phyloP scores from a whole-genome alignment of 176 grass and related monocot species.

The Melocanna baccifera region DNA sequence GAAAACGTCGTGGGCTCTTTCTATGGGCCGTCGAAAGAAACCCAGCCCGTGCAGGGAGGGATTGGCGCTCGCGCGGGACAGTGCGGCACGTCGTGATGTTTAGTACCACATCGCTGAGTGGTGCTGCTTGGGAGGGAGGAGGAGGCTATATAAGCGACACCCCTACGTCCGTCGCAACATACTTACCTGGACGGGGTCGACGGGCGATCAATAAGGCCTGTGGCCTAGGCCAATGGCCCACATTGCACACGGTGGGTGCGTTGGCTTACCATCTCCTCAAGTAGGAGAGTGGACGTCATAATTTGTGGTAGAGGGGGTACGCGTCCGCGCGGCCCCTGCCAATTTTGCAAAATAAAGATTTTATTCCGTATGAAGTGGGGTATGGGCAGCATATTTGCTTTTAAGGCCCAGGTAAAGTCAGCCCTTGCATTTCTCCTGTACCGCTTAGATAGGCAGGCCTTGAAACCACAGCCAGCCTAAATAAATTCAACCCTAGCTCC shows the following conservation, averaged over 20 bases:
- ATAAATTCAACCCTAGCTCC: too few relatives aligned
- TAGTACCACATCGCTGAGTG: slow-evolving; percentile 24
- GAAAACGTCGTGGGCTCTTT: not conserved
- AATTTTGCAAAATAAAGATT: not conserved
- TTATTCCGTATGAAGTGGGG: too few relatives aligned
- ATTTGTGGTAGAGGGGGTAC: slow-evolving; percentile 73
- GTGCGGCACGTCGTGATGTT: not conserved
- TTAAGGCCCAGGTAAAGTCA: too few relatives aligned
- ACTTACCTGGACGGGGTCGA: slow-evolving; percentile 49
- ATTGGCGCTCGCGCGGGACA: not conserved
- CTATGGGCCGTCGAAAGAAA: not conserved
- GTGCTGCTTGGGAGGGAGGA: accelerated
- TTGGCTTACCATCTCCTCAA: slow-evolving; percentile 39
- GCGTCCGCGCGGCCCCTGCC: slow-evolving; percentile 61
- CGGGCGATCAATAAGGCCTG: not conserved
- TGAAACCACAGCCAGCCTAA: too few relatives aligned
- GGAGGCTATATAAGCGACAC: not conserved
- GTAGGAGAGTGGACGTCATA: slow-evolving; percentile 56
- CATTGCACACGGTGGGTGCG: slow-evolving; percentile 34
- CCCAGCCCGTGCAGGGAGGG: not conserved
- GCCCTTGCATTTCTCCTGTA: too few relatives aligned
- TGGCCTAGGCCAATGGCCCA: slow-evolving; percentile 40
- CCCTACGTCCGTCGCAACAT: not conserved
- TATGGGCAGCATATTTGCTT: too few relatives aligned
- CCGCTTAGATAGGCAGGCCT: too few relatives aligned